Evolutionary conservation across 768 basidiomycete species (phyloP), one percentile per base, ranked within the genome.

Genomic region (Imleria badia): DNA sequence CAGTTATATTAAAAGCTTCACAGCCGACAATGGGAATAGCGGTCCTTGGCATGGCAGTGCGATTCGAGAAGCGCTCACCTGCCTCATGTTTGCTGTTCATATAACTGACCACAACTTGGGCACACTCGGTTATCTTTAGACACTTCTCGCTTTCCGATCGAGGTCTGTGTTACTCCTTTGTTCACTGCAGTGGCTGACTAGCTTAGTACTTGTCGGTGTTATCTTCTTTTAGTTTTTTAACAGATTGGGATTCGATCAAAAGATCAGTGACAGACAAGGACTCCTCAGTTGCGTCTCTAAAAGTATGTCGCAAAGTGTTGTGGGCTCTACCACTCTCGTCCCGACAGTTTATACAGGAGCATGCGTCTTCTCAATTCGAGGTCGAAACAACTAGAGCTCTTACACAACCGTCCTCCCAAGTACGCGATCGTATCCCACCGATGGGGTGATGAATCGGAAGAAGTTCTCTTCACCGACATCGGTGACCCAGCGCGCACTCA

Each of bases 381-480:
- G 22, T 59, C 57, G 14, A 48, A 6, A 36, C 56, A 59, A 29
- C 41, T 66, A 19, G 66, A 66, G 7, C 13, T 61, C n/a, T 41
- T 63, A 15, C 52, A 52, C 12, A 10, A 4, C 10, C 19, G 17
- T 19, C 42, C 39, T 26, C 23, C 49, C 14, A 35, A 8, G n/a
- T 67, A 69, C 15, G 63, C 65, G 30, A 67, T 67, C 20, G 53
- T 68, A 36, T 68, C 66, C n/a, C 67, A 69, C 46, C 55, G 67
- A 51, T 68, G 67, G 67, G 59, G 59, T 4, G 35, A 54, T 9
- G 56, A 59, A 31, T 60, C 51, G 0, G 62, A 62, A 22, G 67
- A 68, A 20, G 59, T 67, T 7, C 49, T 58, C 39, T 69, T 65
- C 56, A 38, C 47, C 7, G 63, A 70, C 40, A 67, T 71, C 42